Evolutionary conservation across 176 grass and related monocot genomes (phyloP), one percentile per base, ranked within the genome.

Genomic region (Ensete ventricosum): DNA sequence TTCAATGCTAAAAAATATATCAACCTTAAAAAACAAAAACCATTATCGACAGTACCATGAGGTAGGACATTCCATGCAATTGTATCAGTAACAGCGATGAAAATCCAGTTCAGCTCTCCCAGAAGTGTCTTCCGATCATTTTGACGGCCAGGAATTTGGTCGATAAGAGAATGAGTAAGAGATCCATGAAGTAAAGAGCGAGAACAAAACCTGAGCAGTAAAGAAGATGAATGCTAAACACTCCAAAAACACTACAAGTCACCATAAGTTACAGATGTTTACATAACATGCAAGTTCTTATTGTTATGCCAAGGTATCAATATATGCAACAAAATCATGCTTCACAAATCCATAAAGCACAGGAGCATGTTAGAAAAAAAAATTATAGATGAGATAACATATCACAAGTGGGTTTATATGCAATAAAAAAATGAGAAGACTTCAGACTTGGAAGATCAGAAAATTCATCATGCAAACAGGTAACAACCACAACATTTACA

Each of bases 41-140:
- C 23, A 64, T 54, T 52, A 57, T 60, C 25, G 21, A 64, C 52
- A 71, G 52, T 99, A 94, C 95, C 95, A 89, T 91, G 95, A 78
- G 95, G 90, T 77, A 99, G 90, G 82, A 89, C 90, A 84, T 99
- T 99, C 95, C 95, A 99, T 50, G 95, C 95, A 72, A 99, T 91
- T 65, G 95, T 99, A 69, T 99, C 95, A 51, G 95, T 99, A 74
- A 99, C 85, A 55, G 95, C 95, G 22, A 90, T 99, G 76, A 94
- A 94, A 94, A 99, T 99, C 95, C 95, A 99, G 81, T 99, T 99
- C 52, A 99, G 81, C 76, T 99, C 95, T 24, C 95, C 95, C 51
- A 99, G 78, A 72, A 99, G 90, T 49, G 95, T 99, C 91, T 89
- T 99, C 27, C 95, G 90, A 73, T 99, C 95, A 89, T 94, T 99